Base-by-base conservation (phyloP, 805 yeast genomes). In the Zygosaccharomyces bailii region DNA sequence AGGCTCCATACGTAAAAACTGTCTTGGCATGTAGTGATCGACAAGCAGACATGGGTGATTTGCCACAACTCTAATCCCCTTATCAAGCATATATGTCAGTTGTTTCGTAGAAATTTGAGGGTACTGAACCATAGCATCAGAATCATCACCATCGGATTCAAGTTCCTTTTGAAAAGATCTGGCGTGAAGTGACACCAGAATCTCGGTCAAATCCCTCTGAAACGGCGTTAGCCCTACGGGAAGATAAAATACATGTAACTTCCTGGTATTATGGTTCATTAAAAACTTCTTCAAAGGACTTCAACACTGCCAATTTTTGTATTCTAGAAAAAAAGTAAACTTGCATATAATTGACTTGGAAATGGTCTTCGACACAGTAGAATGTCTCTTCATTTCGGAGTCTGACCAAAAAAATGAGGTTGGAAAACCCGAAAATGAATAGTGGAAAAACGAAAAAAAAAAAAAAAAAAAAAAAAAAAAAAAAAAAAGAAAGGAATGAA, bases 21-120 rank as follows among this genome's bases (percentile, higher is more conserved):
- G 82, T 52, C 79, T 79, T 5, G 93, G 89, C 60, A 84, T 80
- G 54, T 79, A 86, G 61, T 86, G 93, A 52, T 84, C 86, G 23
- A 85, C 90, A 34, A 86, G 60, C 31, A 86, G 64, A 33, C 83
- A 78, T 2, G 91, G 87, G 61, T 86, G 90, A 53, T 75, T 79
- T 2, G 75, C 68, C 0, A 81, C 64, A n/a, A 73, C 71, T 29
- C 69, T 56, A 4, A 82, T 57, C 52, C 75, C 80, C 5, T 55
- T 50, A 34, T 59, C 56, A 4, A 63, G 52, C 46, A 62, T 43
- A 33, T 56, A 57, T 14, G 54, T 57, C 45, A 63, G 39, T 44
- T 63, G 66, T 19, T 34, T 69, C 60, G 44, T 76, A 57, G 44
- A 78, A 53, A 32, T 67, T 61, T 43, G 27, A 9, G 59, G 56